Base-by-base conservation (phyloP, 371 early-diverging fungal genomes). In the Saksenaea vasiformis region DNA sequence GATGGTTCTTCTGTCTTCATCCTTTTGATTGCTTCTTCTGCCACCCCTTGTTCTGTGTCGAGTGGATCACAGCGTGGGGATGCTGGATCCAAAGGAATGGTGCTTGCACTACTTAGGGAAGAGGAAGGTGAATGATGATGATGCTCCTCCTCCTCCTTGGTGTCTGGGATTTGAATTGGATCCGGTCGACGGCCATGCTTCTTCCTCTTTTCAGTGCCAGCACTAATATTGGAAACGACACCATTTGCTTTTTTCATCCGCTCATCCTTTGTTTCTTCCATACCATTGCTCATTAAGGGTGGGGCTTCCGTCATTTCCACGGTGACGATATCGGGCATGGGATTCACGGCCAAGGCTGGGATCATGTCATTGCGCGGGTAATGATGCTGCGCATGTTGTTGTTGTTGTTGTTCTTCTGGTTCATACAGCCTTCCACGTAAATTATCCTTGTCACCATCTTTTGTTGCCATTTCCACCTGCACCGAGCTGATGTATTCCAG, bases 401-500 rank as follows among this genome's bases (percentile, higher is more conserved):
- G 17, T 19, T 44, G n/a, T 7, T 8, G 44, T 8, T n/a, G 0
- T 1, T 14, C 19, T 44, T 26, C 51, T 2, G 51, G 17, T 11
- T 3, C 24, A 11, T 47, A 22, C 22, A 47, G 17, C 51, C 22
- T 47, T n/a, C 3, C 51, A 47, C 51, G n/a, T 11, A 19, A n/a
- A 10, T n/a, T n/a, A n/a, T 22, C 24, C 27, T 22, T 47, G 5
- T 47, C 51, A 8, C 51, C 51, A 47, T 61, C 60, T 43, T 73
- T 73, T 14, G 75, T 71, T 13, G 72, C 70, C 73, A 82, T 73
- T 22, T 80, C 78, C 9, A 83, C 76, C 61, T 85, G 87, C 14
- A 82, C 62, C 0, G 84, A 80, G 39, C 78, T 72, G 34, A 87
- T 79, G 57, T 84, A 87, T 44, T 87, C 85, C 36, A 84, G 66